phyloP scores from a whole-genome alignment of 2,329 filamentous ascomycete genomes.

The Ophiosphaerella narmari region DNA sequence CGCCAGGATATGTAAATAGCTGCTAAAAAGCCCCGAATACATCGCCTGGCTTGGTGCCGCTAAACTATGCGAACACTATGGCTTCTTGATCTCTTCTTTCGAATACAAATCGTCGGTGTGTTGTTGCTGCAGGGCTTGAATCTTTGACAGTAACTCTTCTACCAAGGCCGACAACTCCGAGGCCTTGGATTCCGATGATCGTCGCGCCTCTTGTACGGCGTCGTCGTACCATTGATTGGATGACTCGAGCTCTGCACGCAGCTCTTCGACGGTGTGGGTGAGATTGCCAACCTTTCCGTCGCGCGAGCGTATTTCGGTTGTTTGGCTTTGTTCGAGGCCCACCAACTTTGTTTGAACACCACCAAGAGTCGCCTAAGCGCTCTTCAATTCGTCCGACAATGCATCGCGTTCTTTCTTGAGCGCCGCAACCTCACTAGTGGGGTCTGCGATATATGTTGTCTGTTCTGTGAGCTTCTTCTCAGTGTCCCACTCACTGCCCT shows the following conservation, averaged over 20 bases:
- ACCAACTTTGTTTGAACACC: constrained; percentile 31
- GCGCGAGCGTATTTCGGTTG: constrained; percentile 30
- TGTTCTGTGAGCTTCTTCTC: constrained; percentile 44
- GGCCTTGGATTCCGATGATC: constrained; percentile 32
- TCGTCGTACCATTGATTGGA: constrained; percentile 27
- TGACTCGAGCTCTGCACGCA: constrained; percentile 29
- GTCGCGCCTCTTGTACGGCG: constrained; percentile 29
- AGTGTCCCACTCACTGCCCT: constrained; percentile 41
- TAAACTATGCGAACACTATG: too few relatives aligned
- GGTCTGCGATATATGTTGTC: constrained; percentile 30
- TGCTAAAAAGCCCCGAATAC: too few relatives aligned
- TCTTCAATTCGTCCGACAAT: constrained; percentile 24
- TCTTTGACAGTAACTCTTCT: constrained; percentile 39
- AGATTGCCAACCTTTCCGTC: constrained; percentile 37
- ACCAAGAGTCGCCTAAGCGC: constrained; percentile 29
- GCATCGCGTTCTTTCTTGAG: constrained; percentile 33
- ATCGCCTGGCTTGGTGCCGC: too few relatives aligned
- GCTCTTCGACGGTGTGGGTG: constrained; percentile 28
- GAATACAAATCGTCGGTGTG: constrained; percentile 39
- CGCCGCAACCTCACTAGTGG: constrained; percentile 27
- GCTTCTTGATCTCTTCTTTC: constrained; percentile 40
- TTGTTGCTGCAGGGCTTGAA: constrained; percentile 34
- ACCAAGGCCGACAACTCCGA: constrained; percentile 35
- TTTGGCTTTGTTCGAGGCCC: constrained; percentile 34
- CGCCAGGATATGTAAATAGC: too few relatives aligned